Evolutionary conservation across 768 basidiomycete genomes (phyloP).

Genomic region (Polyporus arcularius): DNA sequence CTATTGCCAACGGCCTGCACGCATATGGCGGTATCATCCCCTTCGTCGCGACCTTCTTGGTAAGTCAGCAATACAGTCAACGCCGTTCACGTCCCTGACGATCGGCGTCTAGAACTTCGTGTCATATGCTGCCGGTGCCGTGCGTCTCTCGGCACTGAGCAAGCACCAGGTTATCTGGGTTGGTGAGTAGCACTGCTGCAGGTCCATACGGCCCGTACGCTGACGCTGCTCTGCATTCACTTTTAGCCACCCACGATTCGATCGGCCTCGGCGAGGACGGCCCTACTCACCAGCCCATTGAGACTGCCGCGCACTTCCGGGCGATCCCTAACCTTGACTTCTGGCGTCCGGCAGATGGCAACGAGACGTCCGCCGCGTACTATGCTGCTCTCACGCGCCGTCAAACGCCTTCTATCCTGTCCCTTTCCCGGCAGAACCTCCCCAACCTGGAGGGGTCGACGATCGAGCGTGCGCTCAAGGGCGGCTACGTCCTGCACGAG

Average conservation of each 20-base stretch:
- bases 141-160: conserved; percentile 87
- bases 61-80: conserved; percentile 32
- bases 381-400: conserved; percentile 72
- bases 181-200: conserved; percentile 47
- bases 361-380: conserved; percentile 96
- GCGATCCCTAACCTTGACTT: conserved; percentile 91
- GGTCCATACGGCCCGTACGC: background rate
- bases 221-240: background rate
- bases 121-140: conserved; percentile 90
- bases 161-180: conserved; percentile 93
- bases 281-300: conserved; percentile 94
- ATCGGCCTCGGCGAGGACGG: conserved; percentile 94
- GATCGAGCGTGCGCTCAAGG: conserved; percentile 79
- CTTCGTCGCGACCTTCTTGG: conserved; percentile 90
- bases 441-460: conserved; percentile 89
- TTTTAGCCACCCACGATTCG: conserved; percentile 86
- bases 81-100: background rate
- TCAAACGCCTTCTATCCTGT: conserved; percentile 80
- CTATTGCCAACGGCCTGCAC: conserved; percentile 86
- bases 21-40: conserved; percentile 94
- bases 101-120: conserved; percentile 74
- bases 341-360: conserved; percentile 93
- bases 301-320: conserved; percentile 84
- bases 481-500: conserved; percentile 90
- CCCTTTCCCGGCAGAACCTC: conserved; percentile 86